These are phyloP conservation scores for Globisporangium radiosum DNA, from an alignment of 352 stramenopile species.

Conservation along the genomic window DNA sequence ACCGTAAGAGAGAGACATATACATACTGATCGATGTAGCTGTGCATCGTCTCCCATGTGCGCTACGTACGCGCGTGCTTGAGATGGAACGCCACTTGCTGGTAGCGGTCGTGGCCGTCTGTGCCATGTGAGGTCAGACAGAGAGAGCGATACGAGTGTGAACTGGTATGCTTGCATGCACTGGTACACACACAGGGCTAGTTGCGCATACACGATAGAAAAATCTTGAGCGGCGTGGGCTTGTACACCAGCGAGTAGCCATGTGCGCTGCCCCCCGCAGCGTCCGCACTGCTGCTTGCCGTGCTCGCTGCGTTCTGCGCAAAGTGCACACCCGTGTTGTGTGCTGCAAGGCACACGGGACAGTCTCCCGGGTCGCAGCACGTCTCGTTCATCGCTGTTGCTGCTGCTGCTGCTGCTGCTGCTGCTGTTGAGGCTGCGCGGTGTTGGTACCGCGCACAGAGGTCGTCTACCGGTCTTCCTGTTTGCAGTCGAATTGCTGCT, in stretches of 20 bases:
- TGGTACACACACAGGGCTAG: neutral
- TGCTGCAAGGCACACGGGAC: constrained; percentile 12
- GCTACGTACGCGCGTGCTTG: constrained; percentile 42
- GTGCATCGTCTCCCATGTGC: too few species aligned
- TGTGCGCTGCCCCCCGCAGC: too few species aligned
- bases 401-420: neutral
- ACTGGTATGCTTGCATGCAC: neutral
- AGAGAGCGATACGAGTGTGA: neutral
- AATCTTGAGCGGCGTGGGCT: constrained; percentile 51
- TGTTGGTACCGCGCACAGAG: neutral
- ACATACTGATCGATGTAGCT: too few species aligned
- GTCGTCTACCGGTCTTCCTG: neutral
- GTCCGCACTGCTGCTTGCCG: neutral
- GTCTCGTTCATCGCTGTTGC: neutral
- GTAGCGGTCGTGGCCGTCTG: constrained; percentile 72
- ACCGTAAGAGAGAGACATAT: neutral
- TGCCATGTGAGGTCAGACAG: neutral
- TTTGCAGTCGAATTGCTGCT: too few species aligned
- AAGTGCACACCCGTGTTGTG: constrained; percentile 3
- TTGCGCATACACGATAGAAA: constrained; percentile 56
- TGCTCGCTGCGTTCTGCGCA: constrained; percentile 3
- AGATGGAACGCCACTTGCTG: constrained; percentile 66
- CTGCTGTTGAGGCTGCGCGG: too few species aligned
- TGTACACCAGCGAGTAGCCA: constrained; percentile 28
- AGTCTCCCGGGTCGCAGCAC: constrained; percentile 3